Evolutionary conservation across 176 grass and related monocot species (phyloP), one percentile per base, ranked within the genome.

Genomic region (Cenchrus purpureus): DNA sequence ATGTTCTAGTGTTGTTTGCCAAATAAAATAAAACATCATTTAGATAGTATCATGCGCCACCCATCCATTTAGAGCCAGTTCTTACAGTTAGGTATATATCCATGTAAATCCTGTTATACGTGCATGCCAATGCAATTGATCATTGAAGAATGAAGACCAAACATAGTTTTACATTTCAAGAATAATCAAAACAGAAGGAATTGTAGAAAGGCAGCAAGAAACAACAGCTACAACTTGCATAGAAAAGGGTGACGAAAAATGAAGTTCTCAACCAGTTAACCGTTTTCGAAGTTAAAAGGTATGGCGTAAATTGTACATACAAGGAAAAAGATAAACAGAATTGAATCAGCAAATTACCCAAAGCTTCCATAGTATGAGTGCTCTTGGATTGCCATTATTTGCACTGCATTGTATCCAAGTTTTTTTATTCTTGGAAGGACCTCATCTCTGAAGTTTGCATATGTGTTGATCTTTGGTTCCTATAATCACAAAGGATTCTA

Each of bases 341-440:
- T 66, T n/a, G 32, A 37, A 84, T 66, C n/a, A 15, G 58, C 53
- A 84, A 37, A 82, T 79, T 95, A 91, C 93, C 97, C 97, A 86
- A 99, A 99, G 79, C 97, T 99, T 67, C 88, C 97, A 84, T 99
- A 99, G 75, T 99, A 94, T 6, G 94, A 96, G 70, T 99, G 97
- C 62, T 99, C 97, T 83, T 99, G 97, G 81, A 99, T 97, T 81
- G 97, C 97, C 97, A 98, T 98, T 88, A 98, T 98, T 77, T 98
- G 97, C 73, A 98, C 88, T 85, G 97, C 93, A 89, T 99, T 99
- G 84, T 99, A 99, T 79, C 97, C 97, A 72, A 99, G 93, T 60
- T n/a, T 94, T 89, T 99, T 99, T 10, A 99, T 99, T 85, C 94
- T 89, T 75, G 97, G 97, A 20, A 99, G 79, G 25, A 99, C 89